Base-by-base conservation (phyloP, 169 alveolate species). In the Babesia microti region DNA sequence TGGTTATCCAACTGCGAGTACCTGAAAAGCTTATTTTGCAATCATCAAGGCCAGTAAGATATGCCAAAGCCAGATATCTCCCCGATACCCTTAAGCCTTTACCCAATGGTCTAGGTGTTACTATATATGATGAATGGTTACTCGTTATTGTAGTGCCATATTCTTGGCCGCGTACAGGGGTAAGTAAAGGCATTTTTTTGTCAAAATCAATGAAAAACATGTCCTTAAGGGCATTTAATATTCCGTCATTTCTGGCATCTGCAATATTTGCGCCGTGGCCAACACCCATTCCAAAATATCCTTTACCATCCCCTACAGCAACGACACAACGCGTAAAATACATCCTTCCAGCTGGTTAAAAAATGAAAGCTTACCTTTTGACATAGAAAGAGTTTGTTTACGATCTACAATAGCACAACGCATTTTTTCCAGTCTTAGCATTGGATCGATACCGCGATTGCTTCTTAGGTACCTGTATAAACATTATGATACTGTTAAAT, bases 101-200 rank as follows among this genome's bases (percentile, higher is more conserved):
- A 17, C 82, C 79, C 33, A 65, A 42, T 12, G 59, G 60, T 23
- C 79, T 51, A 0, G 80, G 78, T 12, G 55, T 47, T 27, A 76
- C 69, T 4, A 56, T 59, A 56, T 56, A 59, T 45, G 68, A 42
- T 39, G 68, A 56, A n/a, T n/a, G n/a, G n/a, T n/a, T n/a, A n/a
- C n/a, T n/a, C 28, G 34, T 21, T 23, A 55, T 50, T 12, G 59
- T 43, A 6, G 56, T 41, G 6, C 76, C 70, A 37, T 76, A 76
- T 43, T 76, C 85, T 35, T 60, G 78, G 6, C 80, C 85, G 33
- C 57, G 58, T 11, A 76, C 85, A 17, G 85, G 85, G 39, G 78
- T 76, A 4, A 75, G 53, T 36, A 76, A 45, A 27, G 72, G 66
- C 49, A 69, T 75, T 54, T 68, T 68, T 32, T 70, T 71, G 36